Conservation (phyloP, 768 basidiomycete species). For the Pulveroboletus sp. region DNA sequence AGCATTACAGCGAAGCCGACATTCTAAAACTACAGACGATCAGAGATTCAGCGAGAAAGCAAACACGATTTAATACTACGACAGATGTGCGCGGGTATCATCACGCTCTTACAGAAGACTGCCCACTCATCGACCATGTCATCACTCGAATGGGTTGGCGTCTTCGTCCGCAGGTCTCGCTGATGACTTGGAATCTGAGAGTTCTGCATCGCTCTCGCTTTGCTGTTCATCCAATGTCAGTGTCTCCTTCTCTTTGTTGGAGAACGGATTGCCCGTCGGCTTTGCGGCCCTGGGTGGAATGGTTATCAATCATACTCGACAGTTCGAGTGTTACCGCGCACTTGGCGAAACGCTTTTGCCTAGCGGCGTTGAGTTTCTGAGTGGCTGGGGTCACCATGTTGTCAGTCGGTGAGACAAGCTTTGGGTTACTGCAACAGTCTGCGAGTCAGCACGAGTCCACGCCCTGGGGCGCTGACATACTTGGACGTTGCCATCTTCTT, state of each 20-base stretch:
- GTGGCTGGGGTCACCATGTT: conserved; percentile 91
- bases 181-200: conserved; percentile 28
- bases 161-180: conserved; percentile 43
- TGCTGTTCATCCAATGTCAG: conserved; percentile 28
- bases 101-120: conserved; percentile 25
- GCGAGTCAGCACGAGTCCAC: background rate
- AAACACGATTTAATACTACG: conserved; percentile 20
- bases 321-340: conserved; percentile 35
- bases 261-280: conserved; percentile 57
- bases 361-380: conserved; percentile 85
- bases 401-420: conserved; percentile 90
- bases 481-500: conserved; percentile 89
- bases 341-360: conserved; percentile 93
- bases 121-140: conserved; percentile 4
- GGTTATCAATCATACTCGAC: conserved; percentile 4
- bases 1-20: conserved; percentile 19
- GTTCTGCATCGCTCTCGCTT: conserved; percentile 35
- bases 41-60: conserved; percentile 29
- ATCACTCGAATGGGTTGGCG: conserved; percentile 63
- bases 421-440: conserved; percentile 62
- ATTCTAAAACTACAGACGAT: conserved; percentile 22
- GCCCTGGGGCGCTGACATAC: conserved; percentile 43
- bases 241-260: conserved; percentile 34
- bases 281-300: conserved; percentile 46
- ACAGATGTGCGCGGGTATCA: conserved; percentile 21